Conservation (phyloP, 78 protist genomes). For the Protostelium mycophagum region DNA sequence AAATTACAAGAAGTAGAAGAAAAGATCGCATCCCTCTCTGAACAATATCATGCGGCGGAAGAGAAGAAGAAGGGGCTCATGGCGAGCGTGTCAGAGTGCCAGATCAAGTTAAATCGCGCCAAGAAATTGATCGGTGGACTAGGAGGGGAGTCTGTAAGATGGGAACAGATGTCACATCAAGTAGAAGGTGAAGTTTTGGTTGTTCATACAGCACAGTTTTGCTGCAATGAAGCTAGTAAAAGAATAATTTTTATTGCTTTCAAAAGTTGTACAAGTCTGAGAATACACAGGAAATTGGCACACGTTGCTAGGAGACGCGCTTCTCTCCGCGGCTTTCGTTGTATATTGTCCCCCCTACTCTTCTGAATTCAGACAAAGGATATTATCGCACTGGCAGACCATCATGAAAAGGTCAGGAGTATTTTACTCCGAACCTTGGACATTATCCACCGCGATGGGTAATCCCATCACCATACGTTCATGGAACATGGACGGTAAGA, state of each 20-base stretch:
- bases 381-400: background rate
- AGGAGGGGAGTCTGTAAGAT: background rate
- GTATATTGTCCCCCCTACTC: background rate
- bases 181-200: background rate
- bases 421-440: background rate
- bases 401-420: background rate
- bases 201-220: no score
- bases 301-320: background rate
- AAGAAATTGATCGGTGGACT: background rate
- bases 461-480: slow-evolving; percentile 61
- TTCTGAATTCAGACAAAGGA: background rate
- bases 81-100: background rate
- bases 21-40: background rate
- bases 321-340: background rate
- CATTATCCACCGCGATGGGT: slow-evolving; percentile 2
- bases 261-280: background rate
- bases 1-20: background rate
- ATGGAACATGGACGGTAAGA: slow-evolving; percentile 70
- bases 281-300: background rate
- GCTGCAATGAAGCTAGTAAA: no score
- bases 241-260: background rate
- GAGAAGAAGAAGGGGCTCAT: background rate
- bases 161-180: background rate
- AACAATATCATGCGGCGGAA: background rate
- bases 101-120: background rate